A percentile compares a stretch with the other conserved stretches of the same genome.
Evolutionary conservation across 2,329 filamentous ascomycete genomes (phyloP).

Genomic region (Pleomassaria siparia): DNA sequence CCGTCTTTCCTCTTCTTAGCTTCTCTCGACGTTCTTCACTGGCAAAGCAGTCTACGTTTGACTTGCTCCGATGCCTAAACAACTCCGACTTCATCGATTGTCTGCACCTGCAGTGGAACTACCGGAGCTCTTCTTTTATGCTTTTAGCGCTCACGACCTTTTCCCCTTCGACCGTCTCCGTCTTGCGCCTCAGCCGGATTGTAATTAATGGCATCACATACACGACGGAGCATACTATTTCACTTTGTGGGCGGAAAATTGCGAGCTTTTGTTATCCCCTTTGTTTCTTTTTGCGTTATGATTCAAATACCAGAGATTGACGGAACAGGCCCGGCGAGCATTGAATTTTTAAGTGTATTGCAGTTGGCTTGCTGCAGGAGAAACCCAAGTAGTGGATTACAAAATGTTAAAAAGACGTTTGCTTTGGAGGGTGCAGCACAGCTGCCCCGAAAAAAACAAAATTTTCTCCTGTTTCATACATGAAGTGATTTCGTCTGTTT

Average conservation of each 20-base stretch:
- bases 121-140: slow-evolving; percentile 2
- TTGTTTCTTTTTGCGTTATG: slow-evolving; percentile 20
- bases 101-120: neutral
- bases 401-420: slow-evolving; percentile 29
- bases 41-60: slow-evolving; percentile 1
- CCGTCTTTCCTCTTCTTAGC: neutral
- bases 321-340: slow-evolving; percentile 12
- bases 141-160: slow-evolving; percentile 7
- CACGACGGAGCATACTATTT: slow-evolving; percentile 27
- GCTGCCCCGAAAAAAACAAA: slow-evolving; percentile 17
- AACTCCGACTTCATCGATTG: neutral
- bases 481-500: neutral
- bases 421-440: slow-evolving; percentile 18
- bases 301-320: slow-evolving; percentile 24
- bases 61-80: slow-evolving; percentile 1
- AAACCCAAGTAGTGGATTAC: slow-evolving; percentile 18
- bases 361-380: slow-evolving; percentile 14
- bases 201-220: slow-evolving; percentile 44
- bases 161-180: slow-evolving; percentile 23
- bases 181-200: slow-evolving; percentile 29
- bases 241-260: slow-evolving; percentile 28
- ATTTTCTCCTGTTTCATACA: slow-evolving; percentile 2
- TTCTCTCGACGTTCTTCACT: neutral
- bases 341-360: slow-evolving; percentile 21
- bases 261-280: neutral